Base-by-base conservation (phyloP, 2,329 filamentous ascomycete genomes). In the Colletotrichum sp. region DNA sequence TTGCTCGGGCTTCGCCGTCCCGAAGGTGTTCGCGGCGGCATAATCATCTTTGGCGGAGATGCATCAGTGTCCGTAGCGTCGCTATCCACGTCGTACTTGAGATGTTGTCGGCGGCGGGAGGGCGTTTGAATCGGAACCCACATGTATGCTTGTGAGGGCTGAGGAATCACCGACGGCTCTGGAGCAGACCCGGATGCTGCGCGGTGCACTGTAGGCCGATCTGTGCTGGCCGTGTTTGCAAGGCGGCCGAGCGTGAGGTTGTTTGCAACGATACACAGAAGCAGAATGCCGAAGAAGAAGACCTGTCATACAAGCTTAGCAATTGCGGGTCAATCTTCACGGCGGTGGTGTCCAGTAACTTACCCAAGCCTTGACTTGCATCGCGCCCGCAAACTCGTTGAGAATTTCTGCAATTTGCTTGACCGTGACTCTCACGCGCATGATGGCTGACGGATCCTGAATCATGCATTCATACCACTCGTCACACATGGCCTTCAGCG, bases 361-460 rank as follows among this genome's bases (percentile, higher is more conserved):
- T 84, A 91, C 90, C 85, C 89, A 90, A 12, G 90, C 89, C 84
- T 98, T 98, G 84, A 95, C 94, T 78, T 94, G 95, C 84, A 98
- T 96, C 8, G 95, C 93, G 80, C 98, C 95, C 6, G 98, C 93
- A 83, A 98, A 98, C 80, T 94, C 94, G 83, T 98, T 98, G 84
- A 98, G 93, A 55, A 99, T 98, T 81, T 95, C 92, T 1, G 96
- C 96, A 82, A 98, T 94, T 30, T 96, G 97, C 81, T 95, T 94
- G 7, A 95, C 96, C 21, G 94, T 95, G 52, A 98, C 92, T 80
- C 93, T 94, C 56, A 96, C 94, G 48, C 93, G 90, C 78, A 95
- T 96, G 71, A 98, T 92, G 71, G 92, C 92, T 60, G 93, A 89
- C 1, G 96, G 93, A 80, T 98, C 95, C 78, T 93, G 92, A 78